phyloP scores from a whole-genome alignment of 306 rosid genomes.

The Trifolium dubium region DNA sequence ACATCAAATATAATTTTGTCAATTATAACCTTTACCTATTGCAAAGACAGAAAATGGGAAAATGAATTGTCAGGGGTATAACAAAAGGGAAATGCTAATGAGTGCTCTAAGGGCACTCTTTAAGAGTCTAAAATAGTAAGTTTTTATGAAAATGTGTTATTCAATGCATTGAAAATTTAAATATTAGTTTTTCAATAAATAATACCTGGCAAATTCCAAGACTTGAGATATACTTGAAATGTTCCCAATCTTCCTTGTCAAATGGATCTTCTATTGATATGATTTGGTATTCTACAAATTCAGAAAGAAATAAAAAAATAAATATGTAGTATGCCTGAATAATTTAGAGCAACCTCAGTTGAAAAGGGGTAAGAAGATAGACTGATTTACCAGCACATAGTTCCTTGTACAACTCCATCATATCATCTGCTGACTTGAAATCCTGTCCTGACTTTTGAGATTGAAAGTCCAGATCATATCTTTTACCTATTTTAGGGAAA shows the following conservation, averaged over 20 bases:
- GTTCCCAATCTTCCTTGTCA: slow-evolving; percentile 98
- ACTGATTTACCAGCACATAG: slow-evolving; percentile 68
- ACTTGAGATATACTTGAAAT: slow-evolving; percentile 62
- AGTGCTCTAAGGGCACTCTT: too few relatives aligned
- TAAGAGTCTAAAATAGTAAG: too few relatives aligned
- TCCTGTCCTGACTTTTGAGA: slow-evolving; percentile 79
- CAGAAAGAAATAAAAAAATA: slow-evolving; percentile 33
- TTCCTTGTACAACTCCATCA: slow-evolving; percentile 78
- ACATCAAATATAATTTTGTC: background rate
- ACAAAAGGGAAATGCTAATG: background rate
- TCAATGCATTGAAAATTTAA: too few relatives aligned
- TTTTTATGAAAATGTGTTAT: too few relatives aligned
- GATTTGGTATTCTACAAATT: slow-evolving; percentile 71
- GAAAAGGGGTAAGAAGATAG: slow-evolving; percentile 28
- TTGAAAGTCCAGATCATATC: slow-evolving; percentile 85
- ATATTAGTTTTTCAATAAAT: slow-evolving; percentile 39
- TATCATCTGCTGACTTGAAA: slow-evolving; percentile 87
- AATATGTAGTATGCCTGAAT: slow-evolving; percentile 32
- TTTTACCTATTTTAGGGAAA: slow-evolving; percentile 65
- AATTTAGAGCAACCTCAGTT: background rate
- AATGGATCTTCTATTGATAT: slow-evolving; percentile 96
- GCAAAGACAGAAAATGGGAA: background rate
- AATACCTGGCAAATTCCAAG: slow-evolving; percentile 89
- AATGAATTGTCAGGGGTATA: slow-evolving; percentile 13
- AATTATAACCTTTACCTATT: background rate